A percentile compares a stretch with the other conserved stretches of the same genome.
These are phyloP conservation scores for Nemania abortiva DNA, from an alignment of 2,329 filamentous ascomycete species.

Conservation along the genomic window DNA sequence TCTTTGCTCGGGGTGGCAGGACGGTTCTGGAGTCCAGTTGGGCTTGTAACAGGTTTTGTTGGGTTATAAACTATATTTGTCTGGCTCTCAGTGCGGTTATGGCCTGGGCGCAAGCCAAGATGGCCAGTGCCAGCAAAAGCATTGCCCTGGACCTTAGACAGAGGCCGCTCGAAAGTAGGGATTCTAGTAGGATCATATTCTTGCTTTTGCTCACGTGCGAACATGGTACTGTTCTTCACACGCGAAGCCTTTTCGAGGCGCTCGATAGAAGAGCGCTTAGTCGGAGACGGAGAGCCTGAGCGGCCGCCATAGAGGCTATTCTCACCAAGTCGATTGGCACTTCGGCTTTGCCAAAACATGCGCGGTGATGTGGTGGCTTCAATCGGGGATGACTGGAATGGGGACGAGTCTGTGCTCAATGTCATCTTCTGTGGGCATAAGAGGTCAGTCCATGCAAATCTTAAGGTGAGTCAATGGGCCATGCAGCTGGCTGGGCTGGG, in stretches of 20 bases:
- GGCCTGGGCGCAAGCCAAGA: constrained; percentile 64
- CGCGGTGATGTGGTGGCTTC: constrained; percentile 78
- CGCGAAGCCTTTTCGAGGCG: constrained; percentile 93
- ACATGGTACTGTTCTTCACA: constrained; percentile 98
- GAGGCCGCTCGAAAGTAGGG: constrained; percentile 83
- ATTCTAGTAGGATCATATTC: constrained; percentile 88
- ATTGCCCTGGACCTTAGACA: constrained; percentile 81
- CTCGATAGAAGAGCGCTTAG: constrained; percentile 91
- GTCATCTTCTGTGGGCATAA: constrained; percentile 69
- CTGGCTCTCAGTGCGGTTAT: constrained; percentile 69
- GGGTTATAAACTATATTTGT: constrained; percentile 70
- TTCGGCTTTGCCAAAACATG: constrained; percentile 88
- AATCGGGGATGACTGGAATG: constrained; percentile 86
- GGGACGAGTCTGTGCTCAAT: constrained; percentile 79
- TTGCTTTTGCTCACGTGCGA: constrained; percentile 90
- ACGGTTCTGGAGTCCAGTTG: constrained; percentile 47
- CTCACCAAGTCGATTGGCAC: constrained; percentile 72
- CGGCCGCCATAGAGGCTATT: constrained; percentile 74
- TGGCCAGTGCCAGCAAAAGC: constrained; percentile 72
- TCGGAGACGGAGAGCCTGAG: constrained; percentile 74
- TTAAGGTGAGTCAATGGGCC: constrained; percentile 37
- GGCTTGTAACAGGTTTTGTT: constrained; percentile 57
- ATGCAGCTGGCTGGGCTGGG: constrained; percentile 25
- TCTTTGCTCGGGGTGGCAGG: constrained; percentile 73
- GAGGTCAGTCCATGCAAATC: constrained; percentile 47